Evolutionary conservation across 805 yeast species (phyloP), one percentile per base, ranked within the genome.

Genomic region (Candida yuanshanica): DNA sequence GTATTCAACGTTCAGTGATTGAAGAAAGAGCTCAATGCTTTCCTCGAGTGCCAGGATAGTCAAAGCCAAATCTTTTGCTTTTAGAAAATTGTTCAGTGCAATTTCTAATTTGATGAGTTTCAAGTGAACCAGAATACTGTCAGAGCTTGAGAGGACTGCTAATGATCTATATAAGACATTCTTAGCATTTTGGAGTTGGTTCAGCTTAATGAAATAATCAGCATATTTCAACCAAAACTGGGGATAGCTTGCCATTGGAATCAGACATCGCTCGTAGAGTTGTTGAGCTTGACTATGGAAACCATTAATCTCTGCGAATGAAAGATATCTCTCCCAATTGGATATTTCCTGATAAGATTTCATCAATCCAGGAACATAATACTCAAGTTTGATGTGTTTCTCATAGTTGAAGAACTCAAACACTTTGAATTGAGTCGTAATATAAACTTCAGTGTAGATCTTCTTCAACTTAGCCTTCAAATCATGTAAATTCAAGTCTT

Each of bases 261-360:
- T 61, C 6, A 77, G 45, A 31, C 78, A 70, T 44, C 86, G 52
- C 39, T 74, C 75, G 46, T 73, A 79, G 0, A 62, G 49, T 12
- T 69, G 64, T 12, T 27, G 38, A 9, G 48, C 37, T 38, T 53
- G 56, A 14, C 17, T 21, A 13, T 11, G 12, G 2, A 46, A 33
- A 1, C 53, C 53, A 21, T 46, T 46, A 1, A 46, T 50, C 48
- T 82, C 87, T 27, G 77, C 60, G 42, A 68, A 75, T 46, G 70
- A 71, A 27, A 83, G 51, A 56, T 82, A 87, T 22, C 65, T 57
- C 39, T 70, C 74, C 79, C 95, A 83, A 10, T 63, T 65, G 16
- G 70, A 72, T 17, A 81, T 52, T 48, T 83, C 84, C 37, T 74
- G 70, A 48, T 35, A 44, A 3, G 66, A 55, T 35, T 42, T 50